These are phyloP conservation scores for Prototheca wickerhamii DNA, from an alignment of 163 green algal genomes.

Conservation along the genomic window DNA sequence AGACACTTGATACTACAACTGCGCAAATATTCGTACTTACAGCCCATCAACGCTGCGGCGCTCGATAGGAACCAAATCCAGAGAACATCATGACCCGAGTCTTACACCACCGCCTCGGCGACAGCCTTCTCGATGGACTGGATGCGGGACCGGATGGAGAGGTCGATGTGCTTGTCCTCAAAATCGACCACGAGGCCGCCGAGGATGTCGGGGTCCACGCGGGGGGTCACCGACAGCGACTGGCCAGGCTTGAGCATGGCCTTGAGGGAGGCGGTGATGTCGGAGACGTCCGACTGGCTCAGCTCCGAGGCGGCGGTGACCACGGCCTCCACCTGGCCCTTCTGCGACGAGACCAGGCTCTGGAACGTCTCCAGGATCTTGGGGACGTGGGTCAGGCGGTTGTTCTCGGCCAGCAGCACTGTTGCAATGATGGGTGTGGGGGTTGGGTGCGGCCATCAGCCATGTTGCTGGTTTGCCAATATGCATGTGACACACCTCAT, in stretches of 20 bases:
- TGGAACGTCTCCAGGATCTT: conserved; percentile 35
- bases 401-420: conserved; percentile 47
- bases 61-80: too few species aligned
- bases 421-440: too few species aligned
- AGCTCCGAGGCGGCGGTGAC: conserved; percentile 44
- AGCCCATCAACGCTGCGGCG: too few species aligned
- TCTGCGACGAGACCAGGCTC: conserved; percentile 30
- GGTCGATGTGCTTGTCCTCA: conserved; percentile 53
- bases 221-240: conserved; percentile 32
- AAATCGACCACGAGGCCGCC: conserved; percentile 50
- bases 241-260: conserved; percentile 34
- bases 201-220: conserved; percentile 39
- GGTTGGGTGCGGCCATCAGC: too few species aligned
- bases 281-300: conserved; percentile 15
- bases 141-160: conserved; percentile 39
- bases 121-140: conserved; percentile 2
- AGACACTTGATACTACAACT: too few species aligned
- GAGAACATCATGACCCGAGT: neutral
- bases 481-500: too few species aligned
- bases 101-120: neutral
- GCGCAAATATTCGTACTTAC: too few species aligned
- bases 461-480: too few species aligned
- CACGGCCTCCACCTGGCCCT: conserved; percentile 35
- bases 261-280: conserved; percentile 29
- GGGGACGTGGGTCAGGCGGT: conserved; percentile 30